Evolutionary conservation across 2,329 filamentous ascomycete species (phyloP).

Genomic region (Monosporascus sp.): DNA sequence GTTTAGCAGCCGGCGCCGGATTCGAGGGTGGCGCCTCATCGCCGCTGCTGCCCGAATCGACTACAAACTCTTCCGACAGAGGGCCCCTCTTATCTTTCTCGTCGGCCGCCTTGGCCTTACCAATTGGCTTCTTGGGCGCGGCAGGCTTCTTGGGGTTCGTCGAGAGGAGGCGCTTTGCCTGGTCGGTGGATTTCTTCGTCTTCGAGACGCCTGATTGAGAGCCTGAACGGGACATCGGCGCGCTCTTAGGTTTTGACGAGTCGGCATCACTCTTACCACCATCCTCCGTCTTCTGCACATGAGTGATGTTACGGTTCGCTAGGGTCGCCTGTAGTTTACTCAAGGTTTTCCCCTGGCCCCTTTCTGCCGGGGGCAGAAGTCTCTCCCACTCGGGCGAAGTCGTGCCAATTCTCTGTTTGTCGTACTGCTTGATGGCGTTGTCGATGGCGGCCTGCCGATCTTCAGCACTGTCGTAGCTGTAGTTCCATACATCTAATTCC

Average conservation of each 20-base stretch:
- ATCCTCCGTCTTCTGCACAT: slow-evolving; percentile 46
- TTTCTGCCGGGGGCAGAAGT: slow-evolving; percentile 51
- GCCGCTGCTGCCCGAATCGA: slow-evolving; percentile 51
- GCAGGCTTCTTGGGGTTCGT: slow-evolving; percentile 34
- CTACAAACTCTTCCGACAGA: slow-evolving; percentile 51
- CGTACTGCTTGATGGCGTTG: slow-evolving; percentile 54
- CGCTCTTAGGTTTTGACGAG: slow-evolving; percentile 31
- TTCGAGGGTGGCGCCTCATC: slow-evolving; percentile 41
- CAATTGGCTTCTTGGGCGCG: slow-evolving; percentile 36
- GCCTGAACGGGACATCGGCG: slow-evolving; percentile 43
- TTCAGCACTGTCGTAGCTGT: slow-evolving; percentile 48
- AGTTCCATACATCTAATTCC: slow-evolving; percentile 60
- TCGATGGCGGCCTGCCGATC: slow-evolving; percentile 57
- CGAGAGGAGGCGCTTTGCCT: slow-evolving; percentile 50
- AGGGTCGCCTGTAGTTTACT: slow-evolving; percentile 58
- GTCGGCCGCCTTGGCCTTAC: slow-evolving; percentile 35
- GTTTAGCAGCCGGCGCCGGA: slow-evolving; percentile 24
- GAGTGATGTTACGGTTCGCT: slow-evolving; percentile 43
- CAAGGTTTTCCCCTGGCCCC: slow-evolving; percentile 55
- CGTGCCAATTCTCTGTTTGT: slow-evolving; percentile 51
- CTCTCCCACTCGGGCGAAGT: slow-evolving; percentile 57
- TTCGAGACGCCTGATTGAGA: slow-evolving; percentile 48
- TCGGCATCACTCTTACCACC: slow-evolving; percentile 37
- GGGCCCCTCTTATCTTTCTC: slow-evolving; percentile 37
- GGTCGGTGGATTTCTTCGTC: slow-evolving; percentile 51